These are phyloP conservation scores for Boletus vermiculosoides DNA, from an alignment of 768 basidiomycete genomes.

Conservation along the genomic window DNA sequence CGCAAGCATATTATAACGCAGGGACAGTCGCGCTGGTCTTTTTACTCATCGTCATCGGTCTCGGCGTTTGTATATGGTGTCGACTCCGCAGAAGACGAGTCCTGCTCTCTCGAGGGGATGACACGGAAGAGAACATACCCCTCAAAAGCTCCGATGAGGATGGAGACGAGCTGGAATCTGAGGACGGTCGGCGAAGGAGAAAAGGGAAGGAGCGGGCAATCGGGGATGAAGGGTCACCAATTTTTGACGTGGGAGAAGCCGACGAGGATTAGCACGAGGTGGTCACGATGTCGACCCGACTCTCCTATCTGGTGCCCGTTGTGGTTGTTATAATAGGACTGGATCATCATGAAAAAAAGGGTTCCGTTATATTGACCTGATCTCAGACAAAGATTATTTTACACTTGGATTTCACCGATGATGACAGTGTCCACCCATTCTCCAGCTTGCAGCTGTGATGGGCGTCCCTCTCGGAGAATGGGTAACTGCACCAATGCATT, in stretches of 20 bases:
- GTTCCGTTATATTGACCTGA: neutral
- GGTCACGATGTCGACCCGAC: neutral
- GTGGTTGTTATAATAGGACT: neutral
- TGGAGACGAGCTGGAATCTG: conserved; percentile 47
- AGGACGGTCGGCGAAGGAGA: conserved; percentile 29
- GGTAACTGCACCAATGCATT: conserved; percentile 79
- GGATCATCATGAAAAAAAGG: neutral
- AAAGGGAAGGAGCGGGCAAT: conserved; percentile 52
- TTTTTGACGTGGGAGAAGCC: conserved; percentile 56
- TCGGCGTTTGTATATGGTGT: conserved; percentile 81
- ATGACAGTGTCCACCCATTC: conserved; percentile 58
- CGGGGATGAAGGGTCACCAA: conserved; percentile 37
- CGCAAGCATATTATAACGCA: conserved; percentile 88
- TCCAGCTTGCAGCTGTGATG: conserved; percentile 49
- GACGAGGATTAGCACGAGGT: conserved; percentile 43
- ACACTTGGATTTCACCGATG: conserved; percentile 60
- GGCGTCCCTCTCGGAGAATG: conserved; percentile 33
- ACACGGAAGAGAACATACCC: conserved; percentile 69
- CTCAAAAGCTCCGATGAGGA: conserved; percentile 42
- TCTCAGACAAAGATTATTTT: neutral
- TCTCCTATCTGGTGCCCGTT: neutral
- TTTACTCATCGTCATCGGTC: conserved; percentile 61
- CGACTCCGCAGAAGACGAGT: conserved; percentile 37
- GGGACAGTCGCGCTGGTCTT: conserved; percentile 86
- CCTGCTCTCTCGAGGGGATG: conserved; percentile 22